These are phyloP conservation scores for Acanthamoeba castellanii DNA, from an alignment of 208 protist genomes.

Conservation along the genomic window DNA sequence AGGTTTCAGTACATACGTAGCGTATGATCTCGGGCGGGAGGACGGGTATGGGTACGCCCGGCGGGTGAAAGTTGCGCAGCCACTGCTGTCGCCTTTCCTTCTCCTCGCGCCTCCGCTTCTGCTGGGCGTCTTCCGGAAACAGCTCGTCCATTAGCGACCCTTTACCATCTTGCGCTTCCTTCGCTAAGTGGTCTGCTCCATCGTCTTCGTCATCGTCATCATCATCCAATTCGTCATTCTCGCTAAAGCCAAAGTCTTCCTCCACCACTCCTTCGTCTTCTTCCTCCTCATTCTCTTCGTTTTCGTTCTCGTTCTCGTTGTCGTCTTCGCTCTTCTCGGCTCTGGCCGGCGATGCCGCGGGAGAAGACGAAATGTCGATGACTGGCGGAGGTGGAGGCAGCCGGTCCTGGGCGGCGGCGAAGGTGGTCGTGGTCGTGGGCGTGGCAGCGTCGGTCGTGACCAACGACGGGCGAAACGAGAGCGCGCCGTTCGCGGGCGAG, in stretches of 20 bases:
- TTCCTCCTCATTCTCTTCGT: background rate
- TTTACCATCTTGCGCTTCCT: background rate
- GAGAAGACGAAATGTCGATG: background rate
- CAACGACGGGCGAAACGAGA: background rate
- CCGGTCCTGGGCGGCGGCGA: background rate
- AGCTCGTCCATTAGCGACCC: background rate
- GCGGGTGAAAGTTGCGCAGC: background rate
- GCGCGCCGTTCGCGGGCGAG: background rate
- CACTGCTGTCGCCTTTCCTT: background rate
- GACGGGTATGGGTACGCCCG: background rate
- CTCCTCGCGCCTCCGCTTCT: background rate
- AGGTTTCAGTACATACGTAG: background rate
- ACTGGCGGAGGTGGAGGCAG: background rate
- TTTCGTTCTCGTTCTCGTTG: background rate
- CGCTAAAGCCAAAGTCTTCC: background rate
- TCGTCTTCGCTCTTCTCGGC: background rate
- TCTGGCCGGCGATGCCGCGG: too few species aligned
- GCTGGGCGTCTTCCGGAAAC: background rate
- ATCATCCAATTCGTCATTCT: background rate
- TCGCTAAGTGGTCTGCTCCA: background rate
- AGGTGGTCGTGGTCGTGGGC: background rate
- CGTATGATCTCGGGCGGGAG: background rate
- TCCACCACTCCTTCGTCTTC: background rate
- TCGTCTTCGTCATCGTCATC: background rate
- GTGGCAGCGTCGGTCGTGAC: background rate